These are phyloP conservation scores for Tricholomella constricta DNA, from an alignment of 768 basidiomycete species.

Conservation along the genomic window DNA sequence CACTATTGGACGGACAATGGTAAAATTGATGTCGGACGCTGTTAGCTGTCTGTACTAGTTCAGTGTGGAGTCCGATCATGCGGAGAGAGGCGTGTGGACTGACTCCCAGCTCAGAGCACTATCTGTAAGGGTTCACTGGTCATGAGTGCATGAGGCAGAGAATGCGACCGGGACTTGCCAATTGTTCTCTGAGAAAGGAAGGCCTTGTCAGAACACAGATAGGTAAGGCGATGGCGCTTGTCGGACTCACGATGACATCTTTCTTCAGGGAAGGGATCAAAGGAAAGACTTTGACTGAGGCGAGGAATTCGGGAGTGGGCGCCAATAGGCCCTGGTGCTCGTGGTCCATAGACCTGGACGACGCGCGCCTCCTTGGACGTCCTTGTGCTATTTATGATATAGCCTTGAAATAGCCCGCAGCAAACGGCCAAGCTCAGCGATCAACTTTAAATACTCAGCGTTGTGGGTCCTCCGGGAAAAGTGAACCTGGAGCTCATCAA, in stretches of 20 bases:
- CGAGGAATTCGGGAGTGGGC: conserved; percentile 58
- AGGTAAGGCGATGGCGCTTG: background rate
- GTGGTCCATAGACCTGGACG: conserved; percentile 16
- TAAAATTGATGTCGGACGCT: conserved; percentile 81
- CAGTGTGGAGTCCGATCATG: conserved; percentile 6
- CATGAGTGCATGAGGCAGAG: conserved; percentile 14
- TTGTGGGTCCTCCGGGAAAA: background rate
- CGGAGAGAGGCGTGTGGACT: conserved; percentile 29
- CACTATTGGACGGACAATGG: conserved; percentile 76
- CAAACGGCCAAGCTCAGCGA: no score
- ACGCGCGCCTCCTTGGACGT: background rate
- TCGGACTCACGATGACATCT: conserved; percentile 62
- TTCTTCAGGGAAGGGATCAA: conserved; percentile 71
- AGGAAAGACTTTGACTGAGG: conserved; percentile 77
- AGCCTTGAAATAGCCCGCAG: no score
- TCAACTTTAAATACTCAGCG: background rate
- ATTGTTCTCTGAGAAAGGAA: conserved; percentile 44
- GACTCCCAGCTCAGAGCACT: conserved; percentile 81
- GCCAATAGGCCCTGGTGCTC: conserved; percentile 50
- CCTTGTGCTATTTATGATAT: background rate
- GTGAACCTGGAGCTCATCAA: background rate
- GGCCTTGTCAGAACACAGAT: conserved; percentile 17
- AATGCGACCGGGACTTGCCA: conserved; percentile 30
- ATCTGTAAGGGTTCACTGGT: conserved; percentile 42
- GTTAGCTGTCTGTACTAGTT: conserved; percentile 63